Evolutionary conservation across 1,139 yeast species (phyloP), one percentile per base, ranked within the genome.

Genomic region (Candida tunisiensis): DNA sequence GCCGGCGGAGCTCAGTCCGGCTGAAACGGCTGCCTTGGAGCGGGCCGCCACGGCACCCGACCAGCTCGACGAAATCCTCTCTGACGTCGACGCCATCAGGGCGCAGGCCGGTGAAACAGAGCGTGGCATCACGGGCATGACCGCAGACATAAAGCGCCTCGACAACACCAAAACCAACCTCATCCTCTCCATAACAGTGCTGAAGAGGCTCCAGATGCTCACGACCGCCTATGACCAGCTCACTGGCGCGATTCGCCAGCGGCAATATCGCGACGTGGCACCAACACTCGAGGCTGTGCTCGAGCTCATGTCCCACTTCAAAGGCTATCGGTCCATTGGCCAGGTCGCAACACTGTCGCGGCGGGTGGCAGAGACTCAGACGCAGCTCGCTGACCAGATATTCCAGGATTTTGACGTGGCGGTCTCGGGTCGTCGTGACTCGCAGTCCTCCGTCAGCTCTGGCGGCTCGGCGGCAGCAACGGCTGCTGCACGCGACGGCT

Each of bases 201-300:
- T 88, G 35, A 79, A 88, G 42, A 63, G 94, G 34, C 60, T 91
- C 20, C 93, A 83, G 44, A 85, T 85, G 78, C 60, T 88, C 29
- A 63, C 80, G 3, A 72, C 72, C 19, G 91, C 93, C 9, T 77
- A 75, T 45, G 71, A 71, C 26, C 71, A 70, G 32, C 61, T 88
- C 28, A 63, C 64, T 16, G 46, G 52, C 5, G 55, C 67, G 28
- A 55, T 73, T 2, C 45, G 51, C 4, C 51, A 50, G 15, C 57
- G 64, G 26, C 61, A 72, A 29, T 88, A 82, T 49, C 55, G 62
- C 14, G 79, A 77, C 34, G 74, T 85, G 31, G 62, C 66, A 3
- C 69, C 69, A 23, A 60, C 78, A 16, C 58, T 83, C 29, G 69
- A 74, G 21, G 93, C 85, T 3, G 88, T 82, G 34, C 62, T 74